These are phyloP conservation scores for Mycena rosella DNA, from an alignment of 768 basidiomycete genomes.

Conservation along the genomic window DNA sequence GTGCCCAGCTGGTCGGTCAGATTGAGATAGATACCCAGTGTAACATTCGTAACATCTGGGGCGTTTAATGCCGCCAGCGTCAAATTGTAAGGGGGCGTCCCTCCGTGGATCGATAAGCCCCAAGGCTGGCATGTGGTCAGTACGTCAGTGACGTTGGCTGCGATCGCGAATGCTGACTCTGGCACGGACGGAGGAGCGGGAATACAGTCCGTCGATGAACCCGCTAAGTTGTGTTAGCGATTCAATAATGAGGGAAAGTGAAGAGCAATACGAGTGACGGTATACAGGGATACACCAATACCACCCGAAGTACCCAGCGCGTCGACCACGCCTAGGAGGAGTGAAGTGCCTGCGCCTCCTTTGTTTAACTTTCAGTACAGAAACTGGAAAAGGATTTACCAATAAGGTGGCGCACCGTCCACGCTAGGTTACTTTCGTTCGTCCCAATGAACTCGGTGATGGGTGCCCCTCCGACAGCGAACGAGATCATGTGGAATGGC, in stretches of 20 bases:
- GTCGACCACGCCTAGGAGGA: conserved; percentile 61
- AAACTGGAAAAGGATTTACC: conserved; percentile 47
- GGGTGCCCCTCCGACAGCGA: conserved; percentile 52
- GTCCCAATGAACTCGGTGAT: conserved; percentile 52
- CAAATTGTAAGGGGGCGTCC: conserved; percentile 58
- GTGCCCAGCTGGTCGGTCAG: background rate
- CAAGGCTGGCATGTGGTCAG: conserved; percentile 61
- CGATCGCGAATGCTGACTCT: conserved; percentile 46
- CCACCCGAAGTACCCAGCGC: conserved; percentile 58
- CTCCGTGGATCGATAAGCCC: conserved; percentile 59
- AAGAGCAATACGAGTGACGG: conserved; percentile 47
- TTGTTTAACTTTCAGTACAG: background rate
- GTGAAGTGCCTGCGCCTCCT: conserved; percentile 49
- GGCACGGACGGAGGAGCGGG: conserved; percentile 31
- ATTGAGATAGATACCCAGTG: conserved; percentile 42
- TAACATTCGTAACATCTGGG: conserved; percentile 56
- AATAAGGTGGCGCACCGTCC: conserved; percentile 55
- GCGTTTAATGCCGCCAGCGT: conserved; percentile 54
- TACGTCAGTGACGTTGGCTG: conserved; percentile 48
- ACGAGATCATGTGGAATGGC: conserved; percentile 60
- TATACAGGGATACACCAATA: conserved; percentile 49
- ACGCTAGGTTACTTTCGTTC: conserved; percentile 52
- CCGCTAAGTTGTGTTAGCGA: conserved; percentile 25
- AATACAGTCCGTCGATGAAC: conserved; percentile 33
- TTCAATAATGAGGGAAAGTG: background rate